Percentiles rank a stretch among this genome's conserved stretches.
These are phyloP conservation scores for Diaporthe aspalathi DNA, from an alignment of 2,329 filamentous ascomycete species.

Conservation along the genomic window DNA sequence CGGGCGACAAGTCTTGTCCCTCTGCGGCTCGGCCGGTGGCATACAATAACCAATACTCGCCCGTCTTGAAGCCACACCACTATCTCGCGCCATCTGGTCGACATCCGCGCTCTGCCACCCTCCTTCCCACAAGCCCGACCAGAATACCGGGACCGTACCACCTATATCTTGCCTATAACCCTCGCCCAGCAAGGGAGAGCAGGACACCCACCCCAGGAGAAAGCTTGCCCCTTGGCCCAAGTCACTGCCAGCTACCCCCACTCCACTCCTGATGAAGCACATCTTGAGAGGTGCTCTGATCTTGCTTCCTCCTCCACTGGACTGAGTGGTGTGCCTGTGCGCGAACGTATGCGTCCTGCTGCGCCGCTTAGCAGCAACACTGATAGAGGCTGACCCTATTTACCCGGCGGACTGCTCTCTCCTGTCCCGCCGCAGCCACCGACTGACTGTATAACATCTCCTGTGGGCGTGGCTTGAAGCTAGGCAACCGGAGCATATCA, in stretches of 20 bases:
- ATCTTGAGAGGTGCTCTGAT: not conserved
- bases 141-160: conserved; percentile 25
- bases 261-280: conserved; percentile 19
- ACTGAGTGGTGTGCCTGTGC: conserved; percentile 33
- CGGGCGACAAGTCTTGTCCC: conserved; percentile 36
- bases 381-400: conserved; percentile 34
- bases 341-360: conserved; percentile 22
- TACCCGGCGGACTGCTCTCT: conserved; percentile 37
- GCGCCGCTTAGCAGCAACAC: conserved; percentile 35
- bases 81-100: conserved; percentile 27
- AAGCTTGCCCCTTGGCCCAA: not conserved
- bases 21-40: conserved; percentile 38
- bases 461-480: conserved; percentile 28
- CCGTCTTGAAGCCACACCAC: conserved; percentile 36
- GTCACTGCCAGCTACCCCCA: not conserved
- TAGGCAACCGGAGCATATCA: conserved; percentile 2
- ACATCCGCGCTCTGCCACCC: conserved; percentile 29
- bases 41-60: conserved; percentile 38
- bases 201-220: not conserved
- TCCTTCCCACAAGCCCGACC: conserved; percentile 11
- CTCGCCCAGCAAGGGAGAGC: not conserved
- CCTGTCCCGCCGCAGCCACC: conserved; percentile 2
- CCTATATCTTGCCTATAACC: conserved; percentile 20
- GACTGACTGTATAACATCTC: conserved; percentile 23
- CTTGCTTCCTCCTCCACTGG: conserved; percentile 31